Base-by-base conservation (phyloP, 352 stramenopile species). In the Pythium volutum region DNA sequence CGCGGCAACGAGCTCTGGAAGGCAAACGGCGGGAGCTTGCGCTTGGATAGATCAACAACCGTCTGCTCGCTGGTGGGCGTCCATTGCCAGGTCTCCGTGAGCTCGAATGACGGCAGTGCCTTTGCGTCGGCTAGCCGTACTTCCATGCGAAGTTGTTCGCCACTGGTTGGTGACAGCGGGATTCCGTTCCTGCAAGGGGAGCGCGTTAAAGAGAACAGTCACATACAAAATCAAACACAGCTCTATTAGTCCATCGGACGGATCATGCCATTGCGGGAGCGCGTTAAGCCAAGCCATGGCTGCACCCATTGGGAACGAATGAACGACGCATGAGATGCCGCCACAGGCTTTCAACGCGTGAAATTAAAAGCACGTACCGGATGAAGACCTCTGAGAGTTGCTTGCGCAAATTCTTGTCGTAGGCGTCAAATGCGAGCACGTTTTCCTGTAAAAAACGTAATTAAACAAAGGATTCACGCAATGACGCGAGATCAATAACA, bases 341-440 rank as follows among this genome's bases (percentile, higher is more conserved):
- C n/a, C 39, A 43, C 41, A 34, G 49, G 29, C 33, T 15, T n/a
- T 39, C n/a, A 33, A 20, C 29, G 48, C n/a, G 50, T 39, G 68
- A 64, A 57, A 38, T 55, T 36, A 55, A 51, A 0, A 59, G 20
- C n/a, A 53, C 60, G 11, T 55, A 65, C 57, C 74, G 59, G 26
- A 88, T 61, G 55, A 96, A 96, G 25, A 96, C 84, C 38, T 93
- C 73, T 0, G 81, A 79, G 9, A 96, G 70, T 31, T 90, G 74
- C 55, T 77, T 75, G 43, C 84, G 84, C 55, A 94, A 73, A 54
- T 84, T 83, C 31, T 69, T 69, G 62, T 93, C 84, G 64, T 93
- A 96, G 3, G 74, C 76, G 39, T 99, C 96, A 67, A 98, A 98
- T 14, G 91, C 92, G 23, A 98, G 71, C 16, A 99, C 89, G 66